These are phyloP conservation scores for Austroboletus rostrupii DNA, from an alignment of 1,284 basidiomycete species.

Conservation along the genomic window DNA sequence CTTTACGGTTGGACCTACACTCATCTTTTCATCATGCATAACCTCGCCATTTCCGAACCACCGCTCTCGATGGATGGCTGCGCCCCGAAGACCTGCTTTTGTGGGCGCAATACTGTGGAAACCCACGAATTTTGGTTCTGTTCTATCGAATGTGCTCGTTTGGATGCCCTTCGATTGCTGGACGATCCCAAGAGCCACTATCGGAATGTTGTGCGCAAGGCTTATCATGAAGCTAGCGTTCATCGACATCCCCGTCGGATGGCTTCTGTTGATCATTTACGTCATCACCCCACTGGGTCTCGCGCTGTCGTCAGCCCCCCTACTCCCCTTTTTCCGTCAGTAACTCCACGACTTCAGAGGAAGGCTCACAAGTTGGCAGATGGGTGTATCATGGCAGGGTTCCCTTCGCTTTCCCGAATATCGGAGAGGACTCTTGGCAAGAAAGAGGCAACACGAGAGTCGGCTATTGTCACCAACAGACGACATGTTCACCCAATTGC, in stretches of 20 bases:
- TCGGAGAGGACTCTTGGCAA: slow-evolving; percentile 8
- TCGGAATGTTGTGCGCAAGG: slow-evolving; percentile 18
- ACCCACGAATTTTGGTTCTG: slow-evolving; percentile 30
- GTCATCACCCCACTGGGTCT: background rate
- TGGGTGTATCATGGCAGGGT: background rate
- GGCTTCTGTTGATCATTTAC: slow-evolving; percentile 11
- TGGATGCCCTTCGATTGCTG: slow-evolving; percentile 28
- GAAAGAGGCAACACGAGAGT: slow-evolving; percentile 1
- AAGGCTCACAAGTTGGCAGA: too few relatives aligned
- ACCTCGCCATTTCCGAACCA: slow-evolving; percentile 2
- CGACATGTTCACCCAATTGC: too few relatives aligned
- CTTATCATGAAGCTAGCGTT: slow-evolving; percentile 8
- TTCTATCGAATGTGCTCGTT: slow-evolving; percentile 25
- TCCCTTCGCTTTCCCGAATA: slow-evolving; percentile 19
- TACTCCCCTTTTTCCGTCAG: background rate
- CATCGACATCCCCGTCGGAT: slow-evolving; percentile 6
- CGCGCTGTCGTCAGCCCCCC: background rate
- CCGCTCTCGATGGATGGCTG: slow-evolving; percentile 13
- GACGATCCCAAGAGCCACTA: slow-evolving; percentile 21
- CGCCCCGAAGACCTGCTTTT: slow-evolving; percentile 20
- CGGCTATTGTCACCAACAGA: background rate
- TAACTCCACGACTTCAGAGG: background rate
- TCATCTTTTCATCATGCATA: background rate
- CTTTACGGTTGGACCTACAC: too few relatives aligned
- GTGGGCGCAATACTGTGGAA: slow-evolving; percentile 19